Conservation (phyloP, 805 yeast species). For the Yarrowia osloensis region DNA sequence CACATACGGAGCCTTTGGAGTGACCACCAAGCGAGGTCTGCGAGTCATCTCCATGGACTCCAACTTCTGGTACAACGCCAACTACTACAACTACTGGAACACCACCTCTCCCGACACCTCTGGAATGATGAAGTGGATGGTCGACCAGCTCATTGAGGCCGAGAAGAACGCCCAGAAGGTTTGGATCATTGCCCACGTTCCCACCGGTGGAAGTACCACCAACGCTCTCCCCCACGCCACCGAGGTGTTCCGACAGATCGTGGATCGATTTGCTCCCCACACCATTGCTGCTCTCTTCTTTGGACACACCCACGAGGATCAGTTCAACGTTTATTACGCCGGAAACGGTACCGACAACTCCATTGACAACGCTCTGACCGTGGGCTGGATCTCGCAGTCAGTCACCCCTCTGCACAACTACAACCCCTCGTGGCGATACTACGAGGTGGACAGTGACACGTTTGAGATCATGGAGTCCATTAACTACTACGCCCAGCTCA, state of each 20-base stretch:
- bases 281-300: constrained; percentile 69
- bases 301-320: constrained; percentile 73
- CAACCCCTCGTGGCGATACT: constrained; percentile 75
- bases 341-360: constrained; percentile 48
- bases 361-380: constrained; percentile 49
- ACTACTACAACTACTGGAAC: constrained; percentile 57
- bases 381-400: constrained; percentile 68
- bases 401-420: constrained; percentile 61
- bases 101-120: constrained; percentile 56
- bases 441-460: constrained; percentile 62
- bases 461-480: constrained; percentile 61
- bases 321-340: constrained; percentile 60
- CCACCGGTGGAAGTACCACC: constrained; percentile 49
- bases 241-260: constrained; percentile 55
- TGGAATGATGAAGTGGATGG: constrained; percentile 62
- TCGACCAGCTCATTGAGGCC: constrained; percentile 61
- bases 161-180: constrained; percentile 62
- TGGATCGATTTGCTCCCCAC: constrained; percentile 67
- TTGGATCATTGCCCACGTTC: constrained; percentile 75
- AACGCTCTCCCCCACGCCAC: constrained; percentile 67
- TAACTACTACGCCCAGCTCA: constrained; percentile 61
- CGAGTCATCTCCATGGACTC: constrained; percentile 66
- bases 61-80: constrained; percentile 65
- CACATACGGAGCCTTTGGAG: constrained; percentile 61
- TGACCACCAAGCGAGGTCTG: constrained; percentile 56